Base-by-base conservation (phyloP, 805 yeast species). In the Yamadazyma paraphyllophila region DNA sequence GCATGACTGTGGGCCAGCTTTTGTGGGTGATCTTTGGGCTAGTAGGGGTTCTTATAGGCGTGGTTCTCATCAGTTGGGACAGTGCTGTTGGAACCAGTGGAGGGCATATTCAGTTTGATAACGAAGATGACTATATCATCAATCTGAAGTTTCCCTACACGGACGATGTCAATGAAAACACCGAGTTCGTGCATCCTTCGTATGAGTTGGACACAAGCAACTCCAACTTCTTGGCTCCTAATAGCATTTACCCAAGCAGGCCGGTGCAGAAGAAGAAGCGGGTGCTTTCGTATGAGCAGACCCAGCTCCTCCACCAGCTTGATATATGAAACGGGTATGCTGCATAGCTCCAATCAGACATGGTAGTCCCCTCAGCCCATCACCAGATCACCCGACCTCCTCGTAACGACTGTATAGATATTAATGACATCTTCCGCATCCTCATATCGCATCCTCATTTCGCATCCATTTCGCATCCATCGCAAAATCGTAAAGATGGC, bases 31-130 rank as follows among this genome's bases (percentile, higher is more conserved):
- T 71, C 5, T 15, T 70, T 1, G 84, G 83, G 1, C 66, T 78
- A 12, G 26, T 71, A 39, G 74, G 80, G 10, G 81, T 81, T 0
- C 59, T 83, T 14, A 76, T 80, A 16, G 96, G 96, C 1, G 96
- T 88, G 2, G 73, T 81, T 29, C 61, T 78, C 10, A 69, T 88
- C 14, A 83, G 90, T 43, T 76, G 82, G 76, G 77, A 67, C 46
- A 61, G 67, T 39, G 71, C 73, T 1, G 57, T 61, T 36, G 50
- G 50, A 2, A 15, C 38, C 14, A 11, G 34, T 2, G 14, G n/a
- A n/a, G 11, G 24, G 3, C 16, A 13, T 5, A 12, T 30, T 26
- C 20, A 38, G 10, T 38, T 24, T 31, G 37, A 31, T 10, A 13
- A 20, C 17, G 54, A 48, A 41, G 56, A 52, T 26, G 55, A 51